These are phyloP conservation scores for Panus rudis DNA, from an alignment of 768 basidiomycete species.

Conservation along the genomic window DNA sequence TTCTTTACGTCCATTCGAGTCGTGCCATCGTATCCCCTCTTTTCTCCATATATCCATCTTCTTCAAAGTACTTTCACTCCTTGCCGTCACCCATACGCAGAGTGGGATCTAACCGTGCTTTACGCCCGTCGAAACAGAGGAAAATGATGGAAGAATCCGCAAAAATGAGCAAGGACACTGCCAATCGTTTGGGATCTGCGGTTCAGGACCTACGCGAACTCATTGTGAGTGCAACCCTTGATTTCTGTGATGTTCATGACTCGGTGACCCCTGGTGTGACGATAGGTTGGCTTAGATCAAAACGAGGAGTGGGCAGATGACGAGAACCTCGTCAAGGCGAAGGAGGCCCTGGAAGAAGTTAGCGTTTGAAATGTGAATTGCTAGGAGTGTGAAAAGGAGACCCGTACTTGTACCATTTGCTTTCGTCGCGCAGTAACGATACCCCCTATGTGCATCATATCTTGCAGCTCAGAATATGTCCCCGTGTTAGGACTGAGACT, in stretches of 20 bases:
- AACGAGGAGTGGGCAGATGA: slow-evolving; percentile 29
- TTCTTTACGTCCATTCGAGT: too few relatives aligned
- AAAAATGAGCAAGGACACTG: slow-evolving; percentile 73
- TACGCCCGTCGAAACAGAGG: slow-evolving; percentile 31
- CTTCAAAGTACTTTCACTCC: too few relatives aligned
- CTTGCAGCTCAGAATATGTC: not conserved
- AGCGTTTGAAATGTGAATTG: slow-evolving; percentile 30
- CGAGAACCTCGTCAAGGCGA: slow-evolving; percentile 37
- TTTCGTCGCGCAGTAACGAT: too few relatives aligned
- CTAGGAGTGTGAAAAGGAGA: slow-evolving; percentile 2
- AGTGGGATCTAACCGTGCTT: not conserved
- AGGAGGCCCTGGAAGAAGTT: slow-evolving; percentile 48
- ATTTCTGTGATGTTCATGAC: slow-evolving; percentile 9
- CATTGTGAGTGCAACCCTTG: slow-evolving; percentile 70
- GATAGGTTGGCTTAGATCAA: slow-evolving; percentile 39
- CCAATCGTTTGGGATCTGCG: slow-evolving; percentile 52
- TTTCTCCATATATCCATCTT: not conserved
- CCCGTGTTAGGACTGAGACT: not conserved
- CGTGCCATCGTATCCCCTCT: not conserved
- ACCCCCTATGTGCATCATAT: not conserved
- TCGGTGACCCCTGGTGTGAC: not conserved
- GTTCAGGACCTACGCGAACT: slow-evolving; percentile 57
- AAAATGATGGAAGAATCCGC: slow-evolving; percentile 69
- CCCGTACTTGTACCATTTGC: slow-evolving; percentile 5
- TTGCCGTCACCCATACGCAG: too few relatives aligned